Conservation (phyloP, 768 basidiomycete genomes). For the Suillus plorans region DNA sequence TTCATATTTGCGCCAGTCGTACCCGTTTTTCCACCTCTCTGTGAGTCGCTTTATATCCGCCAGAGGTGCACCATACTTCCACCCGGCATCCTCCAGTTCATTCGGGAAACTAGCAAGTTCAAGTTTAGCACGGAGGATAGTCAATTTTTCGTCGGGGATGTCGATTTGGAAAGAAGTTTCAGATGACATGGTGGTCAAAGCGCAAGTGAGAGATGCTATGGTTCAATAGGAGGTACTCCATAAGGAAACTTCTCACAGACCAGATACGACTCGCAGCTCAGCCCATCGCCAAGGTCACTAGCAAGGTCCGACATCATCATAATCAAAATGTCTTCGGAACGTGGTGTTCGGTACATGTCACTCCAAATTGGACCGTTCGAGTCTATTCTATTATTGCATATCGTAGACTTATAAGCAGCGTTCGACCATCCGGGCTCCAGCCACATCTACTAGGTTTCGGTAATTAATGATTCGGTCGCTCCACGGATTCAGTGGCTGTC, state of each 20-base stretch:
- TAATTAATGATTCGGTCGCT: too few species aligned
- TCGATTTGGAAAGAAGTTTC: slow-evolving; percentile 49
- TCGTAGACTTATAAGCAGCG: too few species aligned
- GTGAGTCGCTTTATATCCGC: slow-evolving; percentile 48
- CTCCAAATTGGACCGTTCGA: too few species aligned
- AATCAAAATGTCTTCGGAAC: too few species aligned
- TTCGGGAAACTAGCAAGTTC: slow-evolving; percentile 51
- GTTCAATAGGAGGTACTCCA: background rate
- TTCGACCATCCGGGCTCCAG: too few species aligned
- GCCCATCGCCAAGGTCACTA: too few species aligned
- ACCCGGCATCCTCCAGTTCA: slow-evolving; percentile 50
- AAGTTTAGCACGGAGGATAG: slow-evolving; percentile 45
- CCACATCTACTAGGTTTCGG: too few species aligned
- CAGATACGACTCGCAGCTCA: background rate
- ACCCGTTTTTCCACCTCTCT: slow-evolving; percentile 49
- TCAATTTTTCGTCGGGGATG: slow-evolving; percentile 43
- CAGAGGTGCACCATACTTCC: slow-evolving; percentile 54
- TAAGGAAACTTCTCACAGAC: background rate
- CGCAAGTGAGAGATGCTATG: background rate
- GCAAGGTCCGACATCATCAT: too few species aligned
- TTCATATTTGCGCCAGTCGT: slow-evolving; percentile 58
- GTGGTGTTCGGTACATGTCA: too few species aligned
- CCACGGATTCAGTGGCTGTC: too few species aligned
- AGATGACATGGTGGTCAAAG: slow-evolving; percentile 19
- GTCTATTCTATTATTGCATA: too few species aligned